phyloP scores from a whole-genome alignment of 768 basidiomycete genomes.

The Kwoniella sp. region DNA sequence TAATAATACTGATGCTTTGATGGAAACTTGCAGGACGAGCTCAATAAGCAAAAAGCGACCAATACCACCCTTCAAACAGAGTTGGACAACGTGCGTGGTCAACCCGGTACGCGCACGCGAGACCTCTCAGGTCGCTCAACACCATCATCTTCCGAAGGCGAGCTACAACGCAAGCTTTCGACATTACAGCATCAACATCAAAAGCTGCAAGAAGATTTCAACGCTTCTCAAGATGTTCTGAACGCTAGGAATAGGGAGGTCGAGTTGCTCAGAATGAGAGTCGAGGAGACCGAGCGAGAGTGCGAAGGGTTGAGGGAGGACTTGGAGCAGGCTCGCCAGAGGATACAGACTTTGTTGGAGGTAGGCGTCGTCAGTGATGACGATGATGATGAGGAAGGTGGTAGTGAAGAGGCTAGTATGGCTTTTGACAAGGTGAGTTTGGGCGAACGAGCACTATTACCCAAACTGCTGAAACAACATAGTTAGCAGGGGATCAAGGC shows the following conservation, averaged over 20 bases:
- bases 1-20: neutral
- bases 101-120: constrained; percentile 59
- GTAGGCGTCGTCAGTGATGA: constrained; percentile 28
- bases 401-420: constrained; percentile 48
- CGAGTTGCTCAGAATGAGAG: constrained; percentile 47
- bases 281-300: constrained; percentile 48
- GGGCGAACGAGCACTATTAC: neutral
- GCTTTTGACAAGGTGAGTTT: constrained; percentile 51
- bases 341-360: constrained; percentile 45
- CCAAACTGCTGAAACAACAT: too few relatives aligned
- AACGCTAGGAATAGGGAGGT: constrained; percentile 52
- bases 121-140: constrained; percentile 50
- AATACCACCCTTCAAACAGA: constrained; percentile 82
- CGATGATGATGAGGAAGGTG: constrained; percentile 23
- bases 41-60: constrained; percentile 82
- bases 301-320: constrained; percentile 49
- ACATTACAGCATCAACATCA: constrained; percentile 42
- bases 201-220: constrained; percentile 50
- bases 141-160: constrained; percentile 30
- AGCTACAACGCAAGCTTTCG: constrained; percentile 40
- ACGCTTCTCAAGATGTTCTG: constrained; percentile 50
- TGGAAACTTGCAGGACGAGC: constrained; percentile 59
- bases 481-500: too few relatives aligned
- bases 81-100: constrained; percentile 70
- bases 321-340: constrained; percentile 41